phyloP scores from a whole-genome alignment of 2,329 filamentous ascomycete genomes.

The Lasiodiplodia sp. region DNA sequence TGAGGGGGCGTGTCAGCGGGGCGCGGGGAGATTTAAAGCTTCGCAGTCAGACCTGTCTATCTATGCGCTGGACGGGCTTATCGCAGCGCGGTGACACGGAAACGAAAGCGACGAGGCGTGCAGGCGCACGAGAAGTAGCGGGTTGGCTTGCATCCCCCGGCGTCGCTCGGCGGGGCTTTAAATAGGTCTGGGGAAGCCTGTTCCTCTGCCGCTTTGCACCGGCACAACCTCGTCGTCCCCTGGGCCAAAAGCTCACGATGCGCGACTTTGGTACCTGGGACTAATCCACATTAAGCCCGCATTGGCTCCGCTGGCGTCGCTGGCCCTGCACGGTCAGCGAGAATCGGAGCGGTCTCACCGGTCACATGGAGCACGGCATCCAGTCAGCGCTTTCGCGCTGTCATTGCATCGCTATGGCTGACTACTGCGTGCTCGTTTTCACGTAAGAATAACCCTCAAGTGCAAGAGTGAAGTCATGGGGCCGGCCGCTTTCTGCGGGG shows the following conservation, averaged over 20 bases:
- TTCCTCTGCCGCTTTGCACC: conserved; percentile 12
- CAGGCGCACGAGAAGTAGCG: background rate
- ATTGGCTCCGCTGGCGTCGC: conserved; percentile 12
- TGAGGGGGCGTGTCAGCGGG: background rate
- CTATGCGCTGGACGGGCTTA: conserved; percentile 21
- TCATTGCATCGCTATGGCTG: conserved; percentile 25
- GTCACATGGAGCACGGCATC: conserved; percentile 25
- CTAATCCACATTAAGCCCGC: conserved; percentile 25
- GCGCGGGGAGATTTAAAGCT: background rate
- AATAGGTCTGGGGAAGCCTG: conserved; percentile 5
- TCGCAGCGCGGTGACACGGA: conserved; percentile 18
- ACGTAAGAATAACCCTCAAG: conserved; percentile 21
- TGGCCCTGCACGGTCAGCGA: conserved; percentile 19
- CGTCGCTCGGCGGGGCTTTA: conserved; percentile 12
- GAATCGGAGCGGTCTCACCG: conserved; percentile 6
- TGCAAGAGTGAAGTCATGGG: conserved; percentile 26
- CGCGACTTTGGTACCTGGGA: conserved; percentile 28
- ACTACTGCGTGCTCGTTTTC: conserved; percentile 26
- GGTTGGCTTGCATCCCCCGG: conserved; percentile 8
- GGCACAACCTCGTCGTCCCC: conserved; percentile 15
- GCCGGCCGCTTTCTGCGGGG: conserved; percentile 24
- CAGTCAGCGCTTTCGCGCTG: conserved; percentile 23
- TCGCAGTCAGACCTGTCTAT: conserved; percentile 22
- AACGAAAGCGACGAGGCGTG: background rate
- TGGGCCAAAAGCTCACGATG: conserved; percentile 16